A percentile compares a stretch with the other conserved stretches of the same genome.
Evolutionary conservation across 1,284 basidiomycete species (phyloP).

Genomic region (Thelephora terrestris): DNA sequence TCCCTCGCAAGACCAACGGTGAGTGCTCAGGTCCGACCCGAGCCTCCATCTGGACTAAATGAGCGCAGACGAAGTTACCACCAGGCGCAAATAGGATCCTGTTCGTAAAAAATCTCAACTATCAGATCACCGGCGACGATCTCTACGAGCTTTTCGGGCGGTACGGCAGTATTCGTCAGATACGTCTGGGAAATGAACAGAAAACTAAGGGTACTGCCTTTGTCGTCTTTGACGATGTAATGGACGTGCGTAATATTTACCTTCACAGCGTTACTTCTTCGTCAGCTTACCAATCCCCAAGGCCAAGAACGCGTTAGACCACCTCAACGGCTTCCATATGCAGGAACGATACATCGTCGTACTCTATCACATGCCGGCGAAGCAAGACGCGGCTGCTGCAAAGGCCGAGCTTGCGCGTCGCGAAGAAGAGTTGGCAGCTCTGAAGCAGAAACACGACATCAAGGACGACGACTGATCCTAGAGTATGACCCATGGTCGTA

Average conservation of each 20-base stretch:
- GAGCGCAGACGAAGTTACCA: slow-evolving; percentile 61
- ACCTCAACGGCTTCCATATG: slow-evolving; percentile 96
- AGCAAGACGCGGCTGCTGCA: slow-evolving; percentile 84
- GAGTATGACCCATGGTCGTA: background rate
- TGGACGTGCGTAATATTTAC: slow-evolving; percentile 55
- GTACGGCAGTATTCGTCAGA: slow-evolving; percentile 94
- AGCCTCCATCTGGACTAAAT: slow-evolving; percentile 2
- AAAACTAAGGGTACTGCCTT: slow-evolving; percentile 97
- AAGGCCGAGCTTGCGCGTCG: slow-evolving; percentile 89
- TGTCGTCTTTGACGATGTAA: slow-evolving; percentile 84
- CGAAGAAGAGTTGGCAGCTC: slow-evolving; percentile 81
- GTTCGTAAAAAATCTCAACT: slow-evolving; percentile 89
- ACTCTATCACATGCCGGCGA: slow-evolving; percentile 94
- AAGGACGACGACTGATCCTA: slow-evolving; percentile 51
- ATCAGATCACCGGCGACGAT: slow-evolving; percentile 89
- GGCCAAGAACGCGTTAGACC: slow-evolving; percentile 94
- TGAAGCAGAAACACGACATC: slow-evolving; percentile 83
- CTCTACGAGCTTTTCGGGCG: slow-evolving; percentile 96
- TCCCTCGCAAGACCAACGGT: slow-evolving; percentile 57
- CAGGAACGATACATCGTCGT: slow-evolving; percentile 98
- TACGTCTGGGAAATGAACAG: slow-evolving; percentile 84
- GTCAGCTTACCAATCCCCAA: slow-evolving; percentile 21
- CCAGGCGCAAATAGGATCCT: slow-evolving; percentile 79
- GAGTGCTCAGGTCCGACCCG: slow-evolving; percentile 15
- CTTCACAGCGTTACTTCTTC: background rate